Conservation (phyloP, 2,329 filamentous ascomycete genomes). For the Aspergillus bombycis region DNA sequence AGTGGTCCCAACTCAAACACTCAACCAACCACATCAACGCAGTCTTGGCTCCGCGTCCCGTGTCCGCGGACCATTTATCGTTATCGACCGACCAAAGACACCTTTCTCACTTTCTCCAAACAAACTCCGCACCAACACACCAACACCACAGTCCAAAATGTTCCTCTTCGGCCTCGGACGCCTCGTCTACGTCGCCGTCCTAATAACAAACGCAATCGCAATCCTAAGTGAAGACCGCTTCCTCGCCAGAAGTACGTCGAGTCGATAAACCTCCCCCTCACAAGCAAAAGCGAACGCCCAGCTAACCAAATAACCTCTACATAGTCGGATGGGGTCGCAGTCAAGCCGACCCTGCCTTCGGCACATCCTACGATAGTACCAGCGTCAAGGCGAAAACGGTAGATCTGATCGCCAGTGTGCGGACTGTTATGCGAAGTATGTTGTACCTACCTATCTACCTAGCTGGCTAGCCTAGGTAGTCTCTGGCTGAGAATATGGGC, state of each 20-base stretch:
- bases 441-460: conserved; percentile 26
- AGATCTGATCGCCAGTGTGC: conserved; percentile 85
- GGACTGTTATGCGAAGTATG: conserved; percentile 91
- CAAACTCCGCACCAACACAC: conserved; percentile 15
- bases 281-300: neutral
- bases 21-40: neutral
- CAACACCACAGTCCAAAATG: conserved; percentile 53
- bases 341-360: conserved; percentile 73
- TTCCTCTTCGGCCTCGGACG: conserved; percentile 71
- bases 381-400: conserved; percentile 86
- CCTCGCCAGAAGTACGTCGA: conserved; percentile 70
- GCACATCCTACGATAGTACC: conserved; percentile 68
- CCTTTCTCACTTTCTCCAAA: conserved; percentile 22
- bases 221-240: conserved; percentile 95
- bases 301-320: neutral
- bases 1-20: too few species aligned
- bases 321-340: conserved; percentile 77
- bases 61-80: neutral
- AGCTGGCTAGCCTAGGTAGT: too few species aligned
- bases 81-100: neutral
- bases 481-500: neutral
- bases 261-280: neutral
- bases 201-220: conserved; percentile 91
- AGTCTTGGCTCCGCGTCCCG: neutral
- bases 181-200: conserved; percentile 77